Evolutionary conservation across 2,329 filamentous ascomycete species (phyloP), one percentile per base, ranked within the genome.

Genomic region (Cryphonectria japonica): DNA sequence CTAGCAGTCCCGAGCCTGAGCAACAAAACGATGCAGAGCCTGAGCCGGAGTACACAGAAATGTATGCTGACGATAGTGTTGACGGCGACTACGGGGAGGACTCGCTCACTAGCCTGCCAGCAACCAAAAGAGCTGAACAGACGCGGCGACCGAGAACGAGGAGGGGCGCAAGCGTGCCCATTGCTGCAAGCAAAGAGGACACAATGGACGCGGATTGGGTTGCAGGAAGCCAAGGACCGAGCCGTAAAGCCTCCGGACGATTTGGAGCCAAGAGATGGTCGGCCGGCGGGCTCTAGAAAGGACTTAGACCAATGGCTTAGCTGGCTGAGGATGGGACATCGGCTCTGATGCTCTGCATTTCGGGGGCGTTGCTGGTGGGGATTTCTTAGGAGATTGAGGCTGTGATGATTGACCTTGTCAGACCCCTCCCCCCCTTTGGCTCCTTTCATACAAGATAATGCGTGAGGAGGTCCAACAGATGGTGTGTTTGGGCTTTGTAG

Each of bases 41-140:
- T 1, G 66, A 71, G 46, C 37, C 60, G 8, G 57, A 54, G 34
- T 69, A 67, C 57, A 26, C 67, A 22, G 69, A 70, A 39, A 63
- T 52, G 65, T 72, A 72, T 26, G 69, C 69, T 11, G 71, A 73
- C 26, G 71, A 73, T 19, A 52, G 57, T 29, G 26, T 54, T 3
- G 68, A 73, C 32, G 68, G 57, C 5, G 66, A 72, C 50, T 70
- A 73, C 32, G 62, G 22, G 16, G 59, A 65, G 22, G 26, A 43
- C 22, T 32, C 39, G 13, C 37, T 39, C 2, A 43, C 29, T 7
- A 68, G 65, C 26, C 41, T 68, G 41, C 46, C 39, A 9, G 46
- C 37, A 7, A 43, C 37, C 9, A 66, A 39, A n/a, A 66, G 37
- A 3, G 34, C 39, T 13, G 54, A 34, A 41, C 57, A n/a, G 39